These are phyloP conservation scores for Hypoxylon sp. DNA, from an alignment of 2,329 filamentous ascomycete genomes.

Conservation along the genomic window DNA sequence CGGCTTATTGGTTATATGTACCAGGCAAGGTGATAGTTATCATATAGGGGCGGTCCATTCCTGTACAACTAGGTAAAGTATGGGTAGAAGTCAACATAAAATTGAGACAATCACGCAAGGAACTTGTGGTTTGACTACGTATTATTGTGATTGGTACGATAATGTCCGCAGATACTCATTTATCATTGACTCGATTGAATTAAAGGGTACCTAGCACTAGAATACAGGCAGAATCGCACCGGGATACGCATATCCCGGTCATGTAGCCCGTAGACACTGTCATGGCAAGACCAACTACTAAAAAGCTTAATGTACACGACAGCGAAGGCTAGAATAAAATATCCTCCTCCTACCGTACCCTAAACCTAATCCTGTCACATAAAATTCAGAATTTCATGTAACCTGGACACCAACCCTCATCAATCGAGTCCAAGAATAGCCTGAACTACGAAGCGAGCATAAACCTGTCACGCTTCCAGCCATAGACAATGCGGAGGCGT, in stretches of 20 bases:
- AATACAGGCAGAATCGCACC: neutral
- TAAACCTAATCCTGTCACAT: conserved; percentile 6
- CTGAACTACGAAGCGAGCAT: neutral
- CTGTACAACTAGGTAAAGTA: neutral
- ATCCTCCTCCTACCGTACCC: neutral
- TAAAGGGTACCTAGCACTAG: no score
- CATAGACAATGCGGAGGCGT: conserved; percentile 6
- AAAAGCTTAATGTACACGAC: neutral
- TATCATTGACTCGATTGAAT: neutral
- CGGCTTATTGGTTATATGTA: neutral
- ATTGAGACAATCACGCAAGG: neutral
- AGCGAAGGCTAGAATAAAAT: neutral
- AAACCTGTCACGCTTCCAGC: conserved; percentile 22
- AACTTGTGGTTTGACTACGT: neutral
- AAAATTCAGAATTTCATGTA: neutral
- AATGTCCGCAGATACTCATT: neutral
- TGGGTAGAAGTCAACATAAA: neutral
- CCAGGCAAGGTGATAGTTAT: neutral
- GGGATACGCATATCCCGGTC: neutral
- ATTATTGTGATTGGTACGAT: neutral
- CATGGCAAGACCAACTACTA: neutral
- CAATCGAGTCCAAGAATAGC: neutral
- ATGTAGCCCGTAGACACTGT: neutral
- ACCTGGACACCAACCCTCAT: conserved; percentile 2
- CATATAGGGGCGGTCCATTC: neutral